phyloP scores from a whole-genome alignment of 805 yeast genomes.

The Hanseniaspora pseudoguilliermondii region DNA sequence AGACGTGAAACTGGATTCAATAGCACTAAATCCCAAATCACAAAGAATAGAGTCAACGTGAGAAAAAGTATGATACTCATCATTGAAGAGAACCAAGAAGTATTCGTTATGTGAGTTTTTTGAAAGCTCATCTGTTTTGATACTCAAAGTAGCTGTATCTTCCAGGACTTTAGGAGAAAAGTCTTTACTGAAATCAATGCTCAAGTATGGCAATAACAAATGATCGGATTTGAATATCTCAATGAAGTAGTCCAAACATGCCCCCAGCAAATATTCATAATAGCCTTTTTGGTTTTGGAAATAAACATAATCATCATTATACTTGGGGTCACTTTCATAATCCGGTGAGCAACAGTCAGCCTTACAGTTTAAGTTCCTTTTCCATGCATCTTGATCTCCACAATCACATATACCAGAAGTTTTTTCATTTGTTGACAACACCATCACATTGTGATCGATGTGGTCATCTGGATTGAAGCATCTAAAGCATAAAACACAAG shows the following conservation, averaged over 20 bases:
- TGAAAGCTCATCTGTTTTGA: background rate
- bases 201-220: constrained; percentile 10
- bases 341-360: constrained; percentile 17
- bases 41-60: constrained; percentile 40
- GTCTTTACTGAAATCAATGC: background rate
- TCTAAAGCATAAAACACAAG: constrained; percentile 62
- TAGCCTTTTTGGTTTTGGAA: background rate
- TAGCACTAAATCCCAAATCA: background rate
- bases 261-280: constrained; percentile 24
- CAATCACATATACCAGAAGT: constrained; percentile 59
- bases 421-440: constrained; percentile 35
- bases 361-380: constrained; percentile 38
- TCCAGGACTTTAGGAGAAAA: too few species aligned
- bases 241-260: constrained; percentile 31
- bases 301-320: background rate
- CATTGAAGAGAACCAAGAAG: constrained; percentile 59
- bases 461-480: constrained; percentile 66
- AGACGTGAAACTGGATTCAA: background rate
- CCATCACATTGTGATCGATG: constrained; percentile 47
- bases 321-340: constrained; percentile 11
- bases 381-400: constrained; percentile 60
- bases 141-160: background rate
- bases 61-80: constrained; percentile 53
- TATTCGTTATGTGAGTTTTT: constrained; percentile 26
- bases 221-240: constrained; percentile 30